A percentile compares a stretch with the other conserved stretches of the same genome.
These are phyloP conservation scores for Agaricus subrufescens DNA, from an alignment of 768 basidiomycete genomes.

Conservation along the genomic window DNA sequence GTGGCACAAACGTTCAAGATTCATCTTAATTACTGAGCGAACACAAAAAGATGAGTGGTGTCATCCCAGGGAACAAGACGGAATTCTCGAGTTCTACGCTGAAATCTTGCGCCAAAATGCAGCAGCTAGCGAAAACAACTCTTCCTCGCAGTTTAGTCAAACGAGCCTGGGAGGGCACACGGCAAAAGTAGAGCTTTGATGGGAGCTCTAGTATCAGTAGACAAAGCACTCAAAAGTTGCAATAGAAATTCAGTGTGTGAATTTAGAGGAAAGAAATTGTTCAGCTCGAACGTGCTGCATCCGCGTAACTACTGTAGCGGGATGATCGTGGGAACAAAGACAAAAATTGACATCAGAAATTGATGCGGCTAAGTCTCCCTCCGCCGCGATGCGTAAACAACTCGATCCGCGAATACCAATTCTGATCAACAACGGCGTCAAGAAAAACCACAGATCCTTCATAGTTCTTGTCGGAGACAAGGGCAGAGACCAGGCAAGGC, in stretches of 20 bases:
- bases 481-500: conserved; percentile 79
- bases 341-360: conserved; percentile 1
- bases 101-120: too few species aligned
- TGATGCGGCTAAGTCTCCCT: background rate
- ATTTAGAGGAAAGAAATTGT: background rate
- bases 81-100: too few species aligned
- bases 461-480: conserved; percentile 95
- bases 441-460: conserved; percentile 89
- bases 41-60: too few species aligned
- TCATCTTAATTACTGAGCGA: too few species aligned
- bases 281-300: background rate
- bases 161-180: too few species aligned
- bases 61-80: too few species aligned
- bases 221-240: too few species aligned
- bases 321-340: conserved; percentile 2
- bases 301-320: background rate
- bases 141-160: background rate
- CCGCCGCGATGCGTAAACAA: conserved; percentile 68
- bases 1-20: too few species aligned
- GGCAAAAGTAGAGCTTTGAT: too few species aligned
- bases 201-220: too few species aligned
- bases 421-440: conserved; percentile 91
- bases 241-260: too few species aligned
- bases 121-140: too few species aligned
- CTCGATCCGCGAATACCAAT: conserved; percentile 91